A percentile compares a stretch with the other conserved stretches of the same genome.
These are phyloP conservation scores for Rhodotorula taiwanensis DNA, from an alignment of 768 basidiomycete genomes.

Conservation along the genomic window DNA sequence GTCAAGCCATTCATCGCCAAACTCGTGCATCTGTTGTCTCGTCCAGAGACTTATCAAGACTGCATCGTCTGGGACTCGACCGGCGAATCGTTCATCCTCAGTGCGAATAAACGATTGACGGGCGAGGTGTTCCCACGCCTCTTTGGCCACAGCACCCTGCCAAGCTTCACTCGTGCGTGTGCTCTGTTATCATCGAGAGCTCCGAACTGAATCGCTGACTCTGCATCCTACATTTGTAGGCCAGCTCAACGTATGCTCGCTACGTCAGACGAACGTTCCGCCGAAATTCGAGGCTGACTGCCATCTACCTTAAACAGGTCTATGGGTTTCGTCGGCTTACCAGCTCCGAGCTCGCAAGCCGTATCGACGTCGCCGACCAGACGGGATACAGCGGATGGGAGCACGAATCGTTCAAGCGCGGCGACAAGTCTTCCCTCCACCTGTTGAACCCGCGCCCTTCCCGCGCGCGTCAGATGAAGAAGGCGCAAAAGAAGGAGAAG, in stretches of 20 bases:
- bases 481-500: conserved; percentile 12
- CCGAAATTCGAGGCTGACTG: neutral
- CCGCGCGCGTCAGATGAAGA: conserved; percentile 13
- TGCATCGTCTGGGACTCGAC: neutral
- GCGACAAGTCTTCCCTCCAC: neutral
- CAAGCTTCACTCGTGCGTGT: conserved; percentile 5
- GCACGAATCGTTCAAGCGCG: conserved; percentile 6
- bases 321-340: conserved; percentile 23
- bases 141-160: neutral
- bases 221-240: neutral
- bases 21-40: neutral
- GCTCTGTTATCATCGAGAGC: neutral
- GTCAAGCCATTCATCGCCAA: conserved; percentile 19
- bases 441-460: conserved; percentile 12
- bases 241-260: conserved; percentile 4
- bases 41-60: neutral
- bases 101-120: neutral
- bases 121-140: neutral
- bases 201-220: neutral
- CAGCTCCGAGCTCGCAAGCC: neutral
- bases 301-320: neutral
- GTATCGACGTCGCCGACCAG: neutral
- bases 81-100: conserved; percentile 11
- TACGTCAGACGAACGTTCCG: neutral
- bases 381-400: conserved; percentile 11